Evolutionary conservation across 331 rosid species (phyloP).

Genomic region (Rosa hybrid): DNA sequence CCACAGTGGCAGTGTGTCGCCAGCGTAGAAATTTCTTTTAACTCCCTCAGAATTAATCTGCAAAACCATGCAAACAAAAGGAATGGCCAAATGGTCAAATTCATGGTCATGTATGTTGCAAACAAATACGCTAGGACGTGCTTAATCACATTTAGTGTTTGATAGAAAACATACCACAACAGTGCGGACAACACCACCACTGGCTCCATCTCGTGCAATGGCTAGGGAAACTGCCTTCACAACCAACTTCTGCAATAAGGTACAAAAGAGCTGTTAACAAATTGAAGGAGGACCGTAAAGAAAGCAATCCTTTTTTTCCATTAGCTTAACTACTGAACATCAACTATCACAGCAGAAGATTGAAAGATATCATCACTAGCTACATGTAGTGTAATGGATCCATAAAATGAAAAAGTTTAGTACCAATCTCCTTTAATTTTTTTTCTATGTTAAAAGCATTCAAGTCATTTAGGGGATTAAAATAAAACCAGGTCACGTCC

Average conservation of each 20-base stretch:
- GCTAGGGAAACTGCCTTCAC: constrained; percentile 97
- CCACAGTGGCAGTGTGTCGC: constrained; percentile 85
- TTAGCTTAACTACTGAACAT: not conserved
- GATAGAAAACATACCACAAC: constrained; percentile 64
- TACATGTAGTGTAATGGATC: not conserved
- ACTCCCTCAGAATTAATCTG: constrained; percentile 93
- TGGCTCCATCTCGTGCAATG: constrained; percentile 97
- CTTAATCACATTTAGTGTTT: not conserved
- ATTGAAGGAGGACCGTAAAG: constrained; percentile 1
- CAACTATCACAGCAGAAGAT: not conserved
- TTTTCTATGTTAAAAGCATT: not conserved
- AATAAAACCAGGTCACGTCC: not conserved
- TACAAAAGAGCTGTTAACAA: constrained; percentile 19
- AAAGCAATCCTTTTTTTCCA: not conserved
- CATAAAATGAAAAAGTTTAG: not conserved
- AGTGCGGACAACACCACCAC: constrained; percentile 98
- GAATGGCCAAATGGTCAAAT: not conserved
- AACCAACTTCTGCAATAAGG: constrained; percentile 65
- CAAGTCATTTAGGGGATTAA: not conserved
- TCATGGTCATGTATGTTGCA: not conserved
- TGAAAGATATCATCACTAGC: not conserved
- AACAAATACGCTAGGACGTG: not conserved
- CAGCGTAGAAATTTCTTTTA: constrained; percentile 78
- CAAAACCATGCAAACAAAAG: constrained; percentile 6
- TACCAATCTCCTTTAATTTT: not conserved